Evolutionary conservation across 2,329 filamentous ascomycete species (phyloP), one percentile per base, ranked within the genome.

Genomic region (Rhynchosporium agropyri): DNA sequence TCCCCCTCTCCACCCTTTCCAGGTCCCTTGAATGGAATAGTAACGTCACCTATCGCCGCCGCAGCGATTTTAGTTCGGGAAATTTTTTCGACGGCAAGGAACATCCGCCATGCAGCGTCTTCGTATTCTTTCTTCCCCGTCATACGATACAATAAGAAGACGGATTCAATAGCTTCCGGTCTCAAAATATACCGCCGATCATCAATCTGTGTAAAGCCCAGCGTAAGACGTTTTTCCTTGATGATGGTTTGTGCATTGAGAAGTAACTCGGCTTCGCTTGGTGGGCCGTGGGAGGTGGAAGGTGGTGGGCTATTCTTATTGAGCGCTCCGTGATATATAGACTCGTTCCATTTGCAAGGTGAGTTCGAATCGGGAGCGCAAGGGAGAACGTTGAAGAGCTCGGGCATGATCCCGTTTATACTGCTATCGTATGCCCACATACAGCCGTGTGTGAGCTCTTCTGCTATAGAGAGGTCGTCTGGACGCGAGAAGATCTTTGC

Each of bases 91-190:
- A 82, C 78, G 43, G 74, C 77, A 53, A 77, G 71, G 66, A 81
- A 82, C 79, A 82, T 82, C 38, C 76, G 75, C 80, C 80, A 82
- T 3, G 79, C 80, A 0, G 75, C 74, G 43, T 81, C 78, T 48
- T 77, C 76, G 58, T 78, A 74, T 13, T 71, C 62, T 40, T 61
- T 31, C 33, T 72, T 69, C 2, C 70, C 73, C 1, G 72, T 74
- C 26, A 74, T 69, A 9, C 73, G 68, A 48, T 68, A 74, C 80
- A 89, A 83, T 72, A 88, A 82, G 75, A 86, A 89, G 10, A 89
- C 84, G 9, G 83, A 86, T 73, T 89, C 86, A 60, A 89, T 88
- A 4, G 86, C 86, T 74, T 89, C 86, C 8, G 86, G 86, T 68
- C 83, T 79, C 20, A 86, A 76, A 33, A 85, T 81, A 66, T 85